Evolutionary conservation across 2,329 filamentous ascomycete genomes (phyloP).

Genomic region (Ascochyta fabae): DNA sequence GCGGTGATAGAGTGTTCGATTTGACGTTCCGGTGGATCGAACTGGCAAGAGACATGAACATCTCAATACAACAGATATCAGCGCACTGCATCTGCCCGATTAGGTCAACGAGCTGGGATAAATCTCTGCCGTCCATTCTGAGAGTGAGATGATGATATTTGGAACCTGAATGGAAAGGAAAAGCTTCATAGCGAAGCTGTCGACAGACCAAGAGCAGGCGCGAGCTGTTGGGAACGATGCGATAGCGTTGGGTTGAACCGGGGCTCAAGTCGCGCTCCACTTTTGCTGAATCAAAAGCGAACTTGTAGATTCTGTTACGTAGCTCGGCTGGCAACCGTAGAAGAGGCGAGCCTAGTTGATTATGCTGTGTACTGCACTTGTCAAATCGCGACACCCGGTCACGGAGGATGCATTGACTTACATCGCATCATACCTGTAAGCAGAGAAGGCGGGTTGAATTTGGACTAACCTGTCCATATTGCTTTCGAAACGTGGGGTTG

Average conservation of each 20-base stretch:
- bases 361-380: neutral
- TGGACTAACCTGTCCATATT: neutral
- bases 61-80: neutral
- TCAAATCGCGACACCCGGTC: neutral
- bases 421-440: neutral
- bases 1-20: neutral
- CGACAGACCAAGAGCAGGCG: neutral
- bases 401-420: neutral
- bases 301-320: constrained; percentile 13
- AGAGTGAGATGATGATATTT: neutral
- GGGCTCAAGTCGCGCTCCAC: neutral
- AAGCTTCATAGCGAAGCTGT: neutral
- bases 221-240: neutral
- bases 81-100: neutral
- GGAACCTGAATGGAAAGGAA: neutral
- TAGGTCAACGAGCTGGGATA: neutral
- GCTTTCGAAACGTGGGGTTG: neutral
- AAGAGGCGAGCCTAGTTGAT: constrained; percentile 1
- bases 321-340: constrained; percentile 17
- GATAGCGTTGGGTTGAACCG: neutral
- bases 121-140: neutral
- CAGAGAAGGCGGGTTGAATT: neutral
- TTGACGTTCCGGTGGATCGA: neutral
- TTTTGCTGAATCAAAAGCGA: neutral
- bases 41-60: neutral